Percentiles rank a stretch among this genome's conserved stretches.
Evolutionary conservation across 2,329 filamentous ascomycete species (phyloP).

Genomic region (Fusarium multiceps): DNA sequence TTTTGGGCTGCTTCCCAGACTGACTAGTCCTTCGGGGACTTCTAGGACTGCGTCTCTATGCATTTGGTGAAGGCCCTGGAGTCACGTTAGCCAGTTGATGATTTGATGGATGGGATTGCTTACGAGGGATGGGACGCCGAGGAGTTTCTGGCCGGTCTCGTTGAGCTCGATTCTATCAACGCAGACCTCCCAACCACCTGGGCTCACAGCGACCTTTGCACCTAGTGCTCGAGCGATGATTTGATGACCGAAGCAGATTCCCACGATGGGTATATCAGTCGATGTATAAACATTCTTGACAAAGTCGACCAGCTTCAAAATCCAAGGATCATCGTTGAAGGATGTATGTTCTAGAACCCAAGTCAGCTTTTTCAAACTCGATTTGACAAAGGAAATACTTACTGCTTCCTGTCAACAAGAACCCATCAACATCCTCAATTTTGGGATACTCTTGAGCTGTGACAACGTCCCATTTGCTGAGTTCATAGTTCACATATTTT

Average conservation of each 20-base stretch:
- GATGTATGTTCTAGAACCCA: conserved; percentile 48
- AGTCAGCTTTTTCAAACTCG: not conserved
- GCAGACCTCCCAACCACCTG: conserved; percentile 56
- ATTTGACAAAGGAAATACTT: not conserved
- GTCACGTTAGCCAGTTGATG: not conserved
- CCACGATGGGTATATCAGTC: conserved; percentile 51
- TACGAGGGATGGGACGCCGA: conserved; percentile 48
- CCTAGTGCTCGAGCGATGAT: conserved; percentile 57
- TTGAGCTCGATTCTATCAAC: conserved; percentile 53
- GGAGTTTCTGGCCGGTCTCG: conserved; percentile 51
- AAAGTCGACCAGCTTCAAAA: conserved; percentile 53
- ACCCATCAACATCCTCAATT: conserved; percentile 45
- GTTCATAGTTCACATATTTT: conserved; percentile 38
- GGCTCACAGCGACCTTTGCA: conserved; percentile 52
- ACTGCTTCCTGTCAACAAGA: conserved; percentile 52
- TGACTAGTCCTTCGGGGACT: conserved; percentile 51
- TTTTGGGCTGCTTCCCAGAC: conserved; percentile 52
- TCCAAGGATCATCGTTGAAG: conserved; percentile 55
- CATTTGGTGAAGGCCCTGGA: conserved; percentile 55
- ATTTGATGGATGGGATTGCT: rapidly evolving
- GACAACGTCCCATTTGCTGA: conserved; percentile 50
- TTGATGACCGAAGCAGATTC: conserved; percentile 61
- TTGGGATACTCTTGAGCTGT: conserved; percentile 44
- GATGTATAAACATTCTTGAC: conserved; percentile 44
- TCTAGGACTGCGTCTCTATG: conserved; percentile 57